Base-by-base conservation (phyloP, 1,139 yeast genomes). In the Pichia sp. region DNA sequence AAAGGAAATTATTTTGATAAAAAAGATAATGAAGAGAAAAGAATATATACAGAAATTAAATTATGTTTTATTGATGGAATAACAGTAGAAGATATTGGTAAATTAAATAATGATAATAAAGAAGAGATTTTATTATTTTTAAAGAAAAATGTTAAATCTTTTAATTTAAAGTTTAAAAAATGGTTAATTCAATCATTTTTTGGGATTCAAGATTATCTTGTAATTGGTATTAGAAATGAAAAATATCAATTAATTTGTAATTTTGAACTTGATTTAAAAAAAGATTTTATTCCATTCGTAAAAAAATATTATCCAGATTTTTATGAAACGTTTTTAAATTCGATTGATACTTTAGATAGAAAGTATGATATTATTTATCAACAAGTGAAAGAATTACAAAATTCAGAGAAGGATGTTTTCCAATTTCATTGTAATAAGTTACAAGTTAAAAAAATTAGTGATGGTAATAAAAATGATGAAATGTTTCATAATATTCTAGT, bases 171-270 rank as follows among this genome's bases (percentile, higher is more conserved):
- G 23, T 10, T 53, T 6, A 28, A 39, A 12, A 45, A 50, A 35
- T 55, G 55, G 54, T 23, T 52, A 4, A 39, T 37, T 22, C 58
- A 55, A 40, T 41, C 49, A 25, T 43, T 44, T 29, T 50, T 48
- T 42, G 55, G 54, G 4, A 38, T 45, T 37, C 49, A 48, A 22
- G 48, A 47, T 30, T 42, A 38, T 4, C 30, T 55, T 3, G 33
- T 53, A 7, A 37, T 55, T 16, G 58, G 58, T n/a, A n/a, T 51
- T 4, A 38, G 56, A 30, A 39, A 49, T 35, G 23, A 25, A 4
- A 9, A 25, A 3, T 47, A 39, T 26, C 23, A 43, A 10, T 38
- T 51, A 10, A 30, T 39, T 2, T 42, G 41, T 16, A 40, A 45
- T 24, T 35, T 39, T 24, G 40, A 43, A 11, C 20, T 51, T 9